phyloP scores from a whole-genome alignment of 2,329 filamentous ascomycete species.

The Chrysoporthe puriensis region DNA sequence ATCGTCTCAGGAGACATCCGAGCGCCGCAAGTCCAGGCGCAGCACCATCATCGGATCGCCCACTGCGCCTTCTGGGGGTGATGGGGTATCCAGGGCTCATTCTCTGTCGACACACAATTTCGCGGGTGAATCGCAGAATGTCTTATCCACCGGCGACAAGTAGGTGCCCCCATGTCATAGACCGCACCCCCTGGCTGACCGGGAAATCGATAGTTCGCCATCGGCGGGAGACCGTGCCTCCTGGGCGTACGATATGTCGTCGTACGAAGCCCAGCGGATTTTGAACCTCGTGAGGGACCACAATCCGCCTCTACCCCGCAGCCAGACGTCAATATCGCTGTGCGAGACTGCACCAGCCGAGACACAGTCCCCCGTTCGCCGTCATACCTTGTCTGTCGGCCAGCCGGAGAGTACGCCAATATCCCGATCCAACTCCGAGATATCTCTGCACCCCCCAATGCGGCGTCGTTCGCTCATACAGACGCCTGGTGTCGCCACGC shows the following conservation, averaged over 20 bases:
- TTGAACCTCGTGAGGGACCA: conserved; percentile 44
- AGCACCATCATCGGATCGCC: conserved; percentile 38
- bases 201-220: conserved; percentile 37
- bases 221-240: conserved; percentile 42
- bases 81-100: conserved; percentile 35
- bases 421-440: conserved; percentile 50
- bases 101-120: conserved; percentile 36
- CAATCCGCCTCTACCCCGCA: conserved; percentile 14
- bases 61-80: conserved; percentile 29
- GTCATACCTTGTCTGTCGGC: conserved; percentile 41
- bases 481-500: conserved; percentile 55
- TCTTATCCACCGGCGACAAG: conserved; percentile 34
- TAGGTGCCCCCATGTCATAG: conserved; percentile 27
- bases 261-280: conserved; percentile 51
- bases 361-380: conserved; percentile 39
- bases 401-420: conserved; percentile 37
- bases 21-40: conserved; percentile 31
- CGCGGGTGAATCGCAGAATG: conserved; percentile 37
- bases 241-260: conserved; percentile 47
- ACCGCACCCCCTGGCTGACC: background rate
- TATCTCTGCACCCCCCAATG: conserved; percentile 51
- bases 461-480: conserved; percentile 53
- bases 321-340: conserved; percentile 13
- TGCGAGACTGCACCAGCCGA: conserved; percentile 34
- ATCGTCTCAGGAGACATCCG: conserved; percentile 37